Conservation (phyloP, 139 green algal species). For the Picochlorum sp. region DNA sequence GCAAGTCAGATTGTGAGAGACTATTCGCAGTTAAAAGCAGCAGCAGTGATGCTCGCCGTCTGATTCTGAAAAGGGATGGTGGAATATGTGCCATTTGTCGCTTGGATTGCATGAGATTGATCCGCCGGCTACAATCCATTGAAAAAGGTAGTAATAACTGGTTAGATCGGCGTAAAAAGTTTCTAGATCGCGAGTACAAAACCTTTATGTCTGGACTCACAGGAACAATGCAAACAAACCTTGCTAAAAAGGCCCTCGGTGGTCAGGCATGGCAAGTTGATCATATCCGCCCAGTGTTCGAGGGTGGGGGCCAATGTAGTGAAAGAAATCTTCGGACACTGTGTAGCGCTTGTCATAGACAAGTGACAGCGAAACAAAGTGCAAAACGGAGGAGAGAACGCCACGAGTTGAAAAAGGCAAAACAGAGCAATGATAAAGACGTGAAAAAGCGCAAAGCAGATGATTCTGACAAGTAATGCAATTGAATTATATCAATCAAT, state of each 20-base stretch:
- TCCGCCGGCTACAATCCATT: conserved; percentile 56
- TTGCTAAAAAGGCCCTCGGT: conserved; percentile 41
- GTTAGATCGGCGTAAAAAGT: conserved; percentile 7
- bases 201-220: too few relatives aligned
- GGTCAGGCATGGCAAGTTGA: conserved; percentile 83
- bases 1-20: conserved; percentile 54
- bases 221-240: neutral
- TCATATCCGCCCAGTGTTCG: conserved; percentile 76
- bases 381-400: conserved; percentile 24
- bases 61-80: conserved; percentile 58
- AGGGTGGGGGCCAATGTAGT: conserved; percentile 72
- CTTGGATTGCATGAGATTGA: conserved; percentile 59
- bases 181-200: conserved; percentile 4
- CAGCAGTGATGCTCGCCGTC: conserved; percentile 44
- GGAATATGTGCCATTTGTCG: conserved; percentile 59
- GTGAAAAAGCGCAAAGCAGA: neutral
- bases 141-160: conserved; percentile 14
- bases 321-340: conserved; percentile 86
- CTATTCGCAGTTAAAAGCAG: conserved; percentile 43
- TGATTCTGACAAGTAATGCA: too few relatives aligned
- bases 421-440: neutral
- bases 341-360: conserved; percentile 71
- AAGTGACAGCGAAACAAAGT: conserved; percentile 49
- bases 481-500: too few relatives aligned
- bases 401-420: neutral